Evolutionary conservation across 2,329 filamentous ascomycete genomes (phyloP), one percentile per base, ranked within the genome.

Genomic region (Aspergillus sp.): DNA sequence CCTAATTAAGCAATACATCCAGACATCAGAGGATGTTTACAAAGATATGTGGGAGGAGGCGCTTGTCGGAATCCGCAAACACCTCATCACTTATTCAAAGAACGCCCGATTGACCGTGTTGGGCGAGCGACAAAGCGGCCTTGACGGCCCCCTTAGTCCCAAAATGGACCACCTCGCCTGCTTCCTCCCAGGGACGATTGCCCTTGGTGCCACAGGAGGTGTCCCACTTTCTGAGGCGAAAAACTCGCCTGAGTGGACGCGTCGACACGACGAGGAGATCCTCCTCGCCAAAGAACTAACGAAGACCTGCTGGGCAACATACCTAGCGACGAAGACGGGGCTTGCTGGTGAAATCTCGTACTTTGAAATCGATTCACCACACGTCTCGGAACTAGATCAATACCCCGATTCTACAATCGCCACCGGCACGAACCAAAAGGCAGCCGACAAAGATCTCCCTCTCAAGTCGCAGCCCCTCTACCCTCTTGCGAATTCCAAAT

Each of bases 101-200:
- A 85, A 87, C 2, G 87, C 87, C 0, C 85, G 89, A 49, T 87
- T 96, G 63, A 96, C 93, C n/a, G 87, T 98, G 52, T 85, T 99
- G 15, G 95, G 87, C 36, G 95, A 99, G 76, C 85, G 91, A 9
- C 92, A 90, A 0, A 80, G 81, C 48, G 95, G 95, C 3, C 76
- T 99, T 8, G 71, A 81, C 24, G 80, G 81, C 5, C 66, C 78
- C 0, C 74, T 98, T 20, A 86, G 85, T 13, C 89, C 93, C 22
- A 99, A 99, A 77, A 98, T 99, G 93, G 95, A 99, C 70, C 95
- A 99, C 70, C 82, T 98, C 5, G 93, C 96, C 38, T 99, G 95
- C 77, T 99, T 99, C 81, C 89, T 97, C 85, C 93, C 93, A 0
- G 95, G 95, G 8, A 97, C 93, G 3, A 96, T 99, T 67, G 93